Percentiles rank a stretch among this genome's conserved stretches.
These are phyloP conservation scores for Penstemon newberryi DNA, from an alignment of 257 asterid species.

Conservation along the genomic window DNA sequence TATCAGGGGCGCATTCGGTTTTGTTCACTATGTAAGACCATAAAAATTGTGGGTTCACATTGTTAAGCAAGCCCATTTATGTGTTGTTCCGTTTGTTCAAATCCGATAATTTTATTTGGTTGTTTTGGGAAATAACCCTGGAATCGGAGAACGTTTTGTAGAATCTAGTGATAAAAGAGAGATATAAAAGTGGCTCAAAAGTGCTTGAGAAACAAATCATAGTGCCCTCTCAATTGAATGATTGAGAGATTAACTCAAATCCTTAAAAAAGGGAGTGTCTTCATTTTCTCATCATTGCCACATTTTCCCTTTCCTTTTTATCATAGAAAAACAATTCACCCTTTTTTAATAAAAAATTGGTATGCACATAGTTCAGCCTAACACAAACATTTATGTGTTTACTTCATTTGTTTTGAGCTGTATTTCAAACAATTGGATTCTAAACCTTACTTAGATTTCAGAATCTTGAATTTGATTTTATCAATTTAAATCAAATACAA, in stretches of 20 bases:
- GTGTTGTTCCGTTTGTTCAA: too few relatives aligned
- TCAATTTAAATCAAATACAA: not conserved
- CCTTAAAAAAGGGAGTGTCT: conserved; percentile 14
- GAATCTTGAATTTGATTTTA: too few relatives aligned
- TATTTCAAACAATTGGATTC: too few relatives aligned
- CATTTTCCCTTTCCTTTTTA: conserved; percentile 21
- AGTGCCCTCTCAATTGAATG: conserved; percentile 34
- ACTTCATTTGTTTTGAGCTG: too few relatives aligned
- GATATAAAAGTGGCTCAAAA: conserved; percentile 62
- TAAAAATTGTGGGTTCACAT: not conserved
- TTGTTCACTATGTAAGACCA: not conserved
- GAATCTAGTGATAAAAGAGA: not conserved
- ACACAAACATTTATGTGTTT: not conserved
- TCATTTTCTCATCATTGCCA: conserved; percentile 73
- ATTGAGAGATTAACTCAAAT: conserved; percentile 35
- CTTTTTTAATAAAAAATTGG: too few relatives aligned
- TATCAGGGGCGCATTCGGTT: too few relatives aligned
- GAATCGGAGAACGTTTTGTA: not conserved
- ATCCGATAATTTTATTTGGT: not conserved
- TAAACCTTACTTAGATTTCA: not conserved
- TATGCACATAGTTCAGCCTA: not conserved
- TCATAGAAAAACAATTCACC: not conserved
- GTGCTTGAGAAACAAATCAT: conserved; percentile 67
- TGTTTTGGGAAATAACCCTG: not conserved
- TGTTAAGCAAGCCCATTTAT: too few relatives aligned